phyloP scores from a whole-genome alignment of 2,329 filamentous ascomycete genomes.

The Aspergillus phoenicis region DNA sequence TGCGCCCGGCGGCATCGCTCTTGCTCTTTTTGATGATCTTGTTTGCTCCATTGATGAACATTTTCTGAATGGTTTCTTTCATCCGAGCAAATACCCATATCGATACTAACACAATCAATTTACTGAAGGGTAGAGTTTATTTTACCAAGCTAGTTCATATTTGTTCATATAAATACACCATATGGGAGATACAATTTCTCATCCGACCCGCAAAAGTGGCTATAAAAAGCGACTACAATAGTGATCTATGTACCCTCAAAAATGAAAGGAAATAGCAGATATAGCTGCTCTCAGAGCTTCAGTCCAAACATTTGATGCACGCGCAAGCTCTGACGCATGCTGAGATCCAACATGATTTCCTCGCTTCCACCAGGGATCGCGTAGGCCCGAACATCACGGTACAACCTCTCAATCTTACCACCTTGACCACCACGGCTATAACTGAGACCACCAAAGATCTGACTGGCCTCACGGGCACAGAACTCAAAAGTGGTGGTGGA shows the following conservation, averaged over 20 bases:
- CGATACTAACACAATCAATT: too few species aligned
- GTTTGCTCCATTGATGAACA: too few species aligned
- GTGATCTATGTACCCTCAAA: slow-evolving; percentile 14
- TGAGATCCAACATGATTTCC: slow-evolving; percentile 98
- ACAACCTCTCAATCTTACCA: slow-evolving; percentile 90
- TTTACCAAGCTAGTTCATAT: too few species aligned
- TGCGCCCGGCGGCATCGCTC: neutral
- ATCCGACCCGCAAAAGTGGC: neutral
- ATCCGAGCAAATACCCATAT: too few species aligned
- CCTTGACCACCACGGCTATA: slow-evolving; percentile 94
- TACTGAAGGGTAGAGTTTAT: too few species aligned
- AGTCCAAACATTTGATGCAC: slow-evolving; percentile 91
- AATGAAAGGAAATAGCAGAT: slow-evolving; percentile 8
- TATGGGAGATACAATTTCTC: neutral
- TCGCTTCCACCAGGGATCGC: slow-evolving; percentile 94
- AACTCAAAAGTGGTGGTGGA: slow-evolving; percentile 94
- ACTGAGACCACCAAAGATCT: slow-evolving; percentile 94
- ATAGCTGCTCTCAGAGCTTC: slow-evolving; percentile 69
- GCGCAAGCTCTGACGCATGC: slow-evolving; percentile 84
- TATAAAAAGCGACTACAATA: neutral
- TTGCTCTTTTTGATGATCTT: too few species aligned
- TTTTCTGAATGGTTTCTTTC: too few species aligned
- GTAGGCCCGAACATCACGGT: slow-evolving; percentile 93
- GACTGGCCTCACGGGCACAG: slow-evolving; percentile 91
- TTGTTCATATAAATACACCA: neutral